phyloP scores from a whole-genome alignment of 2,329 filamentous ascomycete species.

The Balansia obtecta region DNA sequence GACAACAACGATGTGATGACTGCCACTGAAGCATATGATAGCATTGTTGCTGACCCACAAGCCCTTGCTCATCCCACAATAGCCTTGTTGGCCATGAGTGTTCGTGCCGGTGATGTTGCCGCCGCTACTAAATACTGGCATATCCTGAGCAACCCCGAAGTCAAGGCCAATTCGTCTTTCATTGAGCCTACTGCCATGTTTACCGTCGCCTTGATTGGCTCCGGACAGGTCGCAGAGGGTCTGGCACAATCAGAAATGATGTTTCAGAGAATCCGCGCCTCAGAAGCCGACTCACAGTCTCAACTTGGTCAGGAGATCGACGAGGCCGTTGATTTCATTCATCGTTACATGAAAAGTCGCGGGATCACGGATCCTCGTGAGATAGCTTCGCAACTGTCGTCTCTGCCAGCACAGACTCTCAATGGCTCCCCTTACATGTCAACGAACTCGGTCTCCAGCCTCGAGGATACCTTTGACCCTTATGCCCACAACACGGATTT shows the following conservation, averaged over 20 bases:
- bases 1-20: slow-evolving; percentile 61
- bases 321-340: slow-evolving; percentile 64
- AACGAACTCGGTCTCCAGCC: slow-evolving; percentile 44
- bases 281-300: slow-evolving; percentile 34
- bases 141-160: slow-evolving; percentile 50
- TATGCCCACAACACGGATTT: slow-evolving; percentile 86
- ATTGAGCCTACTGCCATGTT: slow-evolving; percentile 90
- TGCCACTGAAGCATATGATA: slow-evolving; percentile 54
- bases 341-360: slow-evolving; percentile 44
- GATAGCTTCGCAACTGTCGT: slow-evolving; percentile 32
- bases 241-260: slow-evolving; percentile 69
- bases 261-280: slow-evolving; percentile 70
- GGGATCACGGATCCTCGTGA: slow-evolving; percentile 43
- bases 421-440: slow-evolving; percentile 38
- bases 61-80: slow-evolving; percentile 50
- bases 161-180: slow-evolving; percentile 49
- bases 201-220: slow-evolving; percentile 73
- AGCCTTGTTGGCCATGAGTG: slow-evolving; percentile 75
- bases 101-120: slow-evolving; percentile 69
- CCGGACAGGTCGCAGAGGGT: slow-evolving; percentile 72
- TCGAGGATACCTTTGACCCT: slow-evolving; percentile 79
- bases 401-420: slow-evolving; percentile 30
- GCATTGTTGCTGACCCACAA: slow-evolving; percentile 38
- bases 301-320: slow-evolving; percentile 71
- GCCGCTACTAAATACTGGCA: slow-evolving; percentile 73